Conservation (phyloP, 2,329 filamentous ascomycete species). For the Diaporthe vaccinii region DNA sequence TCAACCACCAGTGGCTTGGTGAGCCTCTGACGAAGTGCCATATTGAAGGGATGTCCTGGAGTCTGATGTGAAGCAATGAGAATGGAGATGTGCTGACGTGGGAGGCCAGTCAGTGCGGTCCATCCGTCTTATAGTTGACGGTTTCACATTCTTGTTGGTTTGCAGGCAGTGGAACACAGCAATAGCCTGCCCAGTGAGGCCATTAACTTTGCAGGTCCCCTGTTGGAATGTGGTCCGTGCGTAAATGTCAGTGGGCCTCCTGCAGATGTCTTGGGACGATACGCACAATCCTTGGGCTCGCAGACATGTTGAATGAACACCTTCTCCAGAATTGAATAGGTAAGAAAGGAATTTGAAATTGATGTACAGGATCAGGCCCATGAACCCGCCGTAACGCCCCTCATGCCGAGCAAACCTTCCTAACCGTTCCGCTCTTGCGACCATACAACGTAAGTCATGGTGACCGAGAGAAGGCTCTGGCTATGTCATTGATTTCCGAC, state of each 20-base stretch:
- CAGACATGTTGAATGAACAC: background rate
- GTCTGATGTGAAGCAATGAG: background rate
- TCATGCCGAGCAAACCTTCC: background rate
- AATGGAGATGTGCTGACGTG: background rate
- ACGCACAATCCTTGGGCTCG: background rate
- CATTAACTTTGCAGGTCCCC: background rate
- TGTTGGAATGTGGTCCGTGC: background rate
- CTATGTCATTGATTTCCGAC: background rate
- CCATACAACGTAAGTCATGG: background rate
- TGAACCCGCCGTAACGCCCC: background rate
- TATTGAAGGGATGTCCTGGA: background rate
- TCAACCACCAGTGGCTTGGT: constrained; percentile 40
- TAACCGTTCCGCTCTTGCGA: background rate
- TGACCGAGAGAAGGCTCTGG: background rate
- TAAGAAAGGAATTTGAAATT: background rate
- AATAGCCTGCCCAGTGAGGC: background rate
- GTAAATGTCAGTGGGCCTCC: background rate
- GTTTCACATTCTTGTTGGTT: background rate
- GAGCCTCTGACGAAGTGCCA: constrained; percentile 38
- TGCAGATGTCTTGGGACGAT: constrained; percentile 7
- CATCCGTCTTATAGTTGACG: background rate
- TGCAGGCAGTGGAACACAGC: background rate
- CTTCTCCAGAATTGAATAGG: background rate
- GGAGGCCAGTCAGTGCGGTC: background rate
- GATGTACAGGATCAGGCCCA: background rate